Percentiles rank a stretch among this genome's conserved stretches.
Conservation (phyloP, 768 basidiomycete species). For the Tricholoma terreum region DNA sequence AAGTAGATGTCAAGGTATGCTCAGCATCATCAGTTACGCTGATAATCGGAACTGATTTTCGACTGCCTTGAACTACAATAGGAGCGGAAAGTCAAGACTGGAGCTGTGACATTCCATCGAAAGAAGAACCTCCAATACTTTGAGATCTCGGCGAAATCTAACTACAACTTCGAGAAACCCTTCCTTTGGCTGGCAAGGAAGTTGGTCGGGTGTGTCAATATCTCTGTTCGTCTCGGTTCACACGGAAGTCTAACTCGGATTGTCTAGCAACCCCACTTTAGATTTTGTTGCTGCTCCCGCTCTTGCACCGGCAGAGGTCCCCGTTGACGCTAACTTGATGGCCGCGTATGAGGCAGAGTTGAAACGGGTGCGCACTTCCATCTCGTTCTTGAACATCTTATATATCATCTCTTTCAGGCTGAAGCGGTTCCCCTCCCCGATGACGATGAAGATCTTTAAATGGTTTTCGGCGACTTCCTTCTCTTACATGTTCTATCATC, state of each 20-base stretch:
- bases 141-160: constrained; percentile 99
- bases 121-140: constrained; percentile 99
- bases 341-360: constrained; percentile 76
- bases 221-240: not conserved
- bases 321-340: constrained; percentile 78
- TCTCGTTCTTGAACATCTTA: not conserved
- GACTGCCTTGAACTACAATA: constrained; percentile 28
- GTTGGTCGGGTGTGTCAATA: constrained; percentile 78
- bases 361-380: constrained; percentile 44
- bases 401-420: constrained; percentile 47
- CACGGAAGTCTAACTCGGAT: not conserved
- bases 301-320: constrained; percentile 90
- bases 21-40: constrained; percentile 1
- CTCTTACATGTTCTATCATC: constrained; percentile 15
- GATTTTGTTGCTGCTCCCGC: constrained; percentile 98
- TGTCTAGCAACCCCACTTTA: constrained; percentile 69
- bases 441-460: constrained; percentile 87
- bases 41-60: constrained; percentile 5
- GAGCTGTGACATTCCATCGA: constrained; percentile 97
- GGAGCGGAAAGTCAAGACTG: constrained; percentile 99
- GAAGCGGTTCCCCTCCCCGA: constrained; percentile 94
- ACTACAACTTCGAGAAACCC: constrained; percentile 99
- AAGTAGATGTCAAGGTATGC: constrained; percentile 97
- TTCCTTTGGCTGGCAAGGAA: constrained; percentile 99
- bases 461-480: constrained; percentile 10